Base-by-base conservation (phyloP, 2,329 filamentous ascomycete species). In the Penicillium sp. region DNA sequence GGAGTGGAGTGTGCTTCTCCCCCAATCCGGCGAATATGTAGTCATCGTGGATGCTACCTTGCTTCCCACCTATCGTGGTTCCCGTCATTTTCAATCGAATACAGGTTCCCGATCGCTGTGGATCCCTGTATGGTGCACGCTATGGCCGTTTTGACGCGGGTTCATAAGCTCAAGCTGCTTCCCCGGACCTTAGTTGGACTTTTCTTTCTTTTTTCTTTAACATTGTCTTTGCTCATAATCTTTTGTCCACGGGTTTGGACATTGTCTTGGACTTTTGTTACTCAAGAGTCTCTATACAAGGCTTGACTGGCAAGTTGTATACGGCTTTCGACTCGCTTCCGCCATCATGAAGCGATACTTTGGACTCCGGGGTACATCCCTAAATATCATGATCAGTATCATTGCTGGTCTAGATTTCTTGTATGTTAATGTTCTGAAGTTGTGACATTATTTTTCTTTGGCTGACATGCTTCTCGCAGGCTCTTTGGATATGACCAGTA, bases 361-460 rank as follows among this genome's bases (percentile, higher is more conserved):
- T 65, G 88, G 89, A 72, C 81, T 91, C 60, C 81, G 81, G 54
- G 89, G 89, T 77, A 77, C 82, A 33, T 74, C 76, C 72, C 84
- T 91, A 62, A 90, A 88, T 77, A 81, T 85, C 72, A 88, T 88
- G 53, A 85, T 92, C 64, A 85, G 86, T 60, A 76, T 86, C n/a
- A 83, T 91, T 67, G 89, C 89, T 57, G 89, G 88, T 67, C 84
- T 87, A 50, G 88, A 91, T 73, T 91, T 91, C 70, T 77, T 90
- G 62, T 85, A 65, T 55, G 68, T 63, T 33, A 21, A 6, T 10
- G 7, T 35, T 16, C 3, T n/a, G 7, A 48, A 31, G 23, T n/a
- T 46, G n/a, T 13, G 8, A 46, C 9, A 51, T 50, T 11, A 0
- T 23, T 3, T 3, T 33, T 4, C 11, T 35, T 26, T 37, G 45